phyloP scores from a whole-genome alignment of 371 early-diverging fungal genomes.

The Lichtheimia corymbifera region DNA sequence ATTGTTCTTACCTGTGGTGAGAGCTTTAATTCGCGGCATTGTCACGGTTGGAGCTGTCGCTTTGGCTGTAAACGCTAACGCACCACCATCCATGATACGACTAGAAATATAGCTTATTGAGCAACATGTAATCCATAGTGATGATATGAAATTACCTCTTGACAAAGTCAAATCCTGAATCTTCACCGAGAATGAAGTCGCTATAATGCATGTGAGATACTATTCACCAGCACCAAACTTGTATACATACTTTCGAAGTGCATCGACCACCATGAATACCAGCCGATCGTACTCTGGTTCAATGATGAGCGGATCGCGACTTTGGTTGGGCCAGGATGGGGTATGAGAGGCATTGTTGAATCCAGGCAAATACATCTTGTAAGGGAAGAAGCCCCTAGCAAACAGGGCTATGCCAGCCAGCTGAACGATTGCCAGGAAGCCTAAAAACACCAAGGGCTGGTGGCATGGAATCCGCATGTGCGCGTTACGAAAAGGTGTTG shows the following conservation, averaged over 20 bases:
- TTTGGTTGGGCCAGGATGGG: conserved; percentile 7
- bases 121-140: too few species aligned
- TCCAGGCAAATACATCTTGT: conserved; percentile 67
- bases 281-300: conserved; percentile 68
- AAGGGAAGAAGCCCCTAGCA: conserved; percentile 78
- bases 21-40: conserved; percentile 90
- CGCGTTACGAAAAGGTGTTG: neutral
- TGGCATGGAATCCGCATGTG: neutral
- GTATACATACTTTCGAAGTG: conserved; percentile 60
- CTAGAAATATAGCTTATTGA: conserved; percentile 21
- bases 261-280: conserved; percentile 82
- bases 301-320: conserved; percentile 9
- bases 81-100: conserved; percentile 47
- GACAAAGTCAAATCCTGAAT: conserved; percentile 67
- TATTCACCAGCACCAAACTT: neutral
- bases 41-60: conserved; percentile 94
- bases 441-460: conserved; percentile 2
- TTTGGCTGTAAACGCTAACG: conserved; percentile 67
- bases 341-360: conserved; percentile 41
- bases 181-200: conserved; percentile 73
- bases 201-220: conserved; percentile 32
- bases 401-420: conserved; percentile 66
- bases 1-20: conserved; percentile 81
- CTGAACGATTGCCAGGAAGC: conserved; percentile 46
- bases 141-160: conserved; percentile 37